phyloP scores from a whole-genome alignment of 1,284 basidiomycete genomes.

The Austropuccinia psidii region DNA sequence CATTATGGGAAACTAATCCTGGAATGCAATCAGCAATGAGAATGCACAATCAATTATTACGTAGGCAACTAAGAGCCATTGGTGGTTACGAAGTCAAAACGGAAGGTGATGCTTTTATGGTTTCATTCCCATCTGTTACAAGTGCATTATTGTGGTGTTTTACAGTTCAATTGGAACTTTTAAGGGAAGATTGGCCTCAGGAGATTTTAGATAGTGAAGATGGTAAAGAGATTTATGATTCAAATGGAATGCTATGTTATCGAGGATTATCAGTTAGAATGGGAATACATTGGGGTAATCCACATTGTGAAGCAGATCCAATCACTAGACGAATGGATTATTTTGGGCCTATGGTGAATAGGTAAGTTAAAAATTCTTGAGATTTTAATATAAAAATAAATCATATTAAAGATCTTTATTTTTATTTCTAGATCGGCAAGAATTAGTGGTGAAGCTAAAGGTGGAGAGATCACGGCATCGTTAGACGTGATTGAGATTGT shows the following conservation, averaged over 20 bases:
- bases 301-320: constrained; percentile 86
- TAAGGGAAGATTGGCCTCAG: constrained; percentile 83
- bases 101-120: constrained; percentile 99
- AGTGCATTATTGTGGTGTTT: constrained; percentile 87
- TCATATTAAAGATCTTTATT: constrained; percentile 10
- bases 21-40: constrained; percentile 95
- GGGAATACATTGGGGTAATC: constrained; percentile 90
- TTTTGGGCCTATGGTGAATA: constrained; percentile 48
- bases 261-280: constrained; percentile 90
- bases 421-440: constrained; percentile 72
- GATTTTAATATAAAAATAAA: background rate
- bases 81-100: constrained; percentile 99
- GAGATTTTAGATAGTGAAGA: constrained; percentile 91
- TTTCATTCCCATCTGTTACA: constrained; percentile 82
- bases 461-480: constrained; percentile 91
- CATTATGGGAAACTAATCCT: constrained; percentile 91
- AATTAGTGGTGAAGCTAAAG: constrained; percentile 73
- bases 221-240: constrained; percentile 66
- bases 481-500: constrained; percentile 82
- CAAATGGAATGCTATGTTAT: constrained; percentile 61
- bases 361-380: background rate
- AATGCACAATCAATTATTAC: constrained; percentile 78
- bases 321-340: constrained; percentile 91
- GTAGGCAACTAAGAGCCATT: constrained; percentile 77
- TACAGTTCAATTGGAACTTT: constrained; percentile 74